Evolutionary conservation across 2,329 filamentous ascomycete species (phyloP), one percentile per base, ranked within the genome.

Genomic region (Pseudonectria buxi): DNA sequence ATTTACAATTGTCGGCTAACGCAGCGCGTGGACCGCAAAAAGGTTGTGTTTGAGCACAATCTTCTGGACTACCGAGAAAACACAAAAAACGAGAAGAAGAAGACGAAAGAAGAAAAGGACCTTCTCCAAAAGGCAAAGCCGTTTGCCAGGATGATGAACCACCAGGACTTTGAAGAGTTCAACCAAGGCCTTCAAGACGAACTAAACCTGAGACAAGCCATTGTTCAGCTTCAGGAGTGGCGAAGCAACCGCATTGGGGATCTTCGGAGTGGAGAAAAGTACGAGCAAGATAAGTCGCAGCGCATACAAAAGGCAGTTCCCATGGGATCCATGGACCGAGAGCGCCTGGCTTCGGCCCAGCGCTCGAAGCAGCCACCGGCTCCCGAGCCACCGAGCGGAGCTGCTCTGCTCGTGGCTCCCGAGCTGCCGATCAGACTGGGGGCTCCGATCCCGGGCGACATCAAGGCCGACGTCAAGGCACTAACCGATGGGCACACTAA

Each of bases 131-230:
- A 94, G 58, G 84, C 88, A 5, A 98, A 98, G 53, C 92, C 92
- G 0, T 95, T 95, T 53, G 90, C 88, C 3, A 78, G 90, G 28
- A 94, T 96, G 77, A 95, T 96, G 90, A 94, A 90, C 52, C 83
- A 83, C 50, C 73, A 82, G 30, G 92, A 98, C 58, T 96, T 94
- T 53, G 84, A 94, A 44, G 77, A 81, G 10, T 81, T 96, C 48
- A 85, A 82, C 47, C 81, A 87, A 41, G 89, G 88, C 2, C 67
- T 98, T 1, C 76, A 94, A 30, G 89, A 94, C 51, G 92, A 98
- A 61, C 78, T 92, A 45, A 94, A 95, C 48, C 68, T 98, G 13
- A 80, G 92, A 3, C 81, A 94, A 54, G 92, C 92, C 26, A 95
- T 98, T 40, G 47, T 74, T 0, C 90, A 96, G 57, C 69, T 98